These are phyloP conservation scores for Nannizzia gypsea DNA, from an alignment of 2,329 filamentous ascomycete species.

Conservation along the genomic window DNA sequence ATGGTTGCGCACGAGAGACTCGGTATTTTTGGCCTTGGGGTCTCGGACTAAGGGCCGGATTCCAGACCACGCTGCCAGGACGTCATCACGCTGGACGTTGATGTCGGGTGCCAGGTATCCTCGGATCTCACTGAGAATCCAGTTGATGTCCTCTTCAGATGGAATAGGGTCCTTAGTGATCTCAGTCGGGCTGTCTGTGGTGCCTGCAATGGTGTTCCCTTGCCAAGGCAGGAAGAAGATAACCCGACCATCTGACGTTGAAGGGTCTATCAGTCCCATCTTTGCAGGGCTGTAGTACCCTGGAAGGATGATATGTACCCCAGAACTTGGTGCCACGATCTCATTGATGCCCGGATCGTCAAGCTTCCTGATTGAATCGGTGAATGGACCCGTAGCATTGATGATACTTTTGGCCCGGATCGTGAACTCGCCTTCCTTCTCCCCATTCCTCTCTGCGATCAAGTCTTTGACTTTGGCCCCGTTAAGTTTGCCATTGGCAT, in stretches of 20 bases:
- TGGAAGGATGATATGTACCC: constrained; percentile 75
- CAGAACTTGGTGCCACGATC: constrained; percentile 75
- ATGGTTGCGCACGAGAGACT: constrained; percentile 79
- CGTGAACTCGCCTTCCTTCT: constrained; percentile 50
- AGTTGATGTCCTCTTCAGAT: constrained; percentile 72
- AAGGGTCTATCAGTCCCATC: constrained; percentile 79
- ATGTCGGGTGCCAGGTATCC: constrained; percentile 75
- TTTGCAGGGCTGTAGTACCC: constrained; percentile 75
- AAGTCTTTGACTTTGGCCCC: constrained; percentile 64
- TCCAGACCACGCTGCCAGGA: constrained; percentile 82
- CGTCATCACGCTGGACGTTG: constrained; percentile 70
- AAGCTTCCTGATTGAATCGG: constrained; percentile 73
- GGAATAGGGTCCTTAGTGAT: constrained; percentile 65
- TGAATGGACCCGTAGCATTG: constrained; percentile 82
- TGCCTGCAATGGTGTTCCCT: constrained; percentile 82
- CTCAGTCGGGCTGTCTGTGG: constrained; percentile 64
- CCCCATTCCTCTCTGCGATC: constrained; percentile 53
- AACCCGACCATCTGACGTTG: constrained; percentile 75
- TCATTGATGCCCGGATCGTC: constrained; percentile 61
- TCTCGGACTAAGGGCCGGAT: constrained; percentile 79
- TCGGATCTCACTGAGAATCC: constrained; percentile 75
- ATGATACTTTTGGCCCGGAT: constrained; percentile 71
- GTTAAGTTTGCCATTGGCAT: constrained; percentile 58
- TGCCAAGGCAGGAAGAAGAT: constrained; percentile 94
- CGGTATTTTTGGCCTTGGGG: constrained; percentile 71